phyloP scores from a whole-genome alignment of 179 eudicot genomes.

The Heliamphora pulchella region DNA sequence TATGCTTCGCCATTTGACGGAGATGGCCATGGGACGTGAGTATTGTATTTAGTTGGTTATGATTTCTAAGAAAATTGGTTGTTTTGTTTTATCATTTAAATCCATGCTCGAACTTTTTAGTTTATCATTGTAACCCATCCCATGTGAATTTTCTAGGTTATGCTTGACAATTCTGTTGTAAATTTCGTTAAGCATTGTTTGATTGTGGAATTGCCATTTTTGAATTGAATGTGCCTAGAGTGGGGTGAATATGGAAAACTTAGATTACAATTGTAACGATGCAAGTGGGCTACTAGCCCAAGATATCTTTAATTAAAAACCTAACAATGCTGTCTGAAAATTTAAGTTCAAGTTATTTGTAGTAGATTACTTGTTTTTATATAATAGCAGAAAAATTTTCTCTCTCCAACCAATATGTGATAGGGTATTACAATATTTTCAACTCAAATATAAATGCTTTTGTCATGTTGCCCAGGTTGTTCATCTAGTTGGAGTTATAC shows the following conservation, averaged over 20 bases:
- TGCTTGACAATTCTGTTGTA: neutral
- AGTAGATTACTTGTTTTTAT: too few species aligned
- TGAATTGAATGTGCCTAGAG: neutral
- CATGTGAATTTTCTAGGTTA: neutral
- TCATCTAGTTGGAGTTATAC: too few species aligned
- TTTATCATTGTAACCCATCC: neutral
- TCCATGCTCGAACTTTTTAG: neutral
- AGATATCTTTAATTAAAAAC: neutral
- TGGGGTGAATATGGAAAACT: neutral
- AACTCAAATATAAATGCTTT: too few species aligned
- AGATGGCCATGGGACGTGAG: constrained; percentile 99
- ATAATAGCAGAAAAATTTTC: too few species aligned
- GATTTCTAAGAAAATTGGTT: neutral
- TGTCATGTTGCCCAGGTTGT: too few species aligned
- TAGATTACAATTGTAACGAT: neutral
- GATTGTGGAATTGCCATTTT: neutral
- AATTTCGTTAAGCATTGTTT: neutral
- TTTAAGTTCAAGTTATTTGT: too few species aligned
- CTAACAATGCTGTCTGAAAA: neutral
- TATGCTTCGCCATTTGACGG: constrained; percentile 97
- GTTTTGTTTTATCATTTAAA: neutral
- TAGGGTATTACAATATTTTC: too few species aligned
- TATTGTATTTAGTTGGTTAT: constrained; percentile 17
- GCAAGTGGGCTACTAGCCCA: too few species aligned
- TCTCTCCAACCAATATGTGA: too few species aligned